Conservation (phyloP, 257 asterid species). For the Fraxinus anomala region DNA sequence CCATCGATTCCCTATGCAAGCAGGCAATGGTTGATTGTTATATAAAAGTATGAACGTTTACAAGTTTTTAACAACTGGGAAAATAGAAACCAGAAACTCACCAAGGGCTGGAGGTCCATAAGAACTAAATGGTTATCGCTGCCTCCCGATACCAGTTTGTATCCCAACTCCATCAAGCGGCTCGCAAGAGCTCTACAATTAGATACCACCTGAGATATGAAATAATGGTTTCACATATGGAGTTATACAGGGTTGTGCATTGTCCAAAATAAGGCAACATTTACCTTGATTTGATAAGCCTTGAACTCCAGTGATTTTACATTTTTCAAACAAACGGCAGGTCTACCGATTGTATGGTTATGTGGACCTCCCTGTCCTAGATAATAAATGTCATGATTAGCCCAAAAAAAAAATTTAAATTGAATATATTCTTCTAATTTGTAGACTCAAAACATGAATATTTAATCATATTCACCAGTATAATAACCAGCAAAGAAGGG, state of each 20-base stretch:
- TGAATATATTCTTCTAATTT: neutral
- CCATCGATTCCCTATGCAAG: constrained; percentile 77
- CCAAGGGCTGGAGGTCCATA: constrained; percentile 90
- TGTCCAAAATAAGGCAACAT: constrained; percentile 16
- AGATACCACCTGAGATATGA: constrained; percentile 60
- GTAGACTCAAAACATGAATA: neutral
- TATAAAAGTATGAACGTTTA: too few relatives aligned
- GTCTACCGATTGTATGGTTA: constrained; percentile 90
- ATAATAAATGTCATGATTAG: constrained; percentile 10
- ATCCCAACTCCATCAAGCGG: constrained; percentile 74
- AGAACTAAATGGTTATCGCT: constrained; percentile 97
- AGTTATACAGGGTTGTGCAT: neutral
- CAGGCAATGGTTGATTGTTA: neutral
- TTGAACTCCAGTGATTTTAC: constrained; percentile 76
- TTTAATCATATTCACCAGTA: neutral
- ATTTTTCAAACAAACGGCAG: constrained; percentile 76
- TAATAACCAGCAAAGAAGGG: neutral
- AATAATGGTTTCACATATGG: constrained; percentile 22
- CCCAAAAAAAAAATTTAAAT: neutral
- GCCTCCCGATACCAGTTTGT: constrained; percentile 88
- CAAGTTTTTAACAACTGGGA: neutral
- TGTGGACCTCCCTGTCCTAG: constrained; percentile 90
- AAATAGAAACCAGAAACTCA: constrained; percentile 39
- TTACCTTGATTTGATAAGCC: constrained; percentile 77
- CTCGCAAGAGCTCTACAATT: constrained; percentile 89